Evolutionary conservation across 257 asterid species (phyloP).

Genomic region (Rubia yunnanensis): DNA sequence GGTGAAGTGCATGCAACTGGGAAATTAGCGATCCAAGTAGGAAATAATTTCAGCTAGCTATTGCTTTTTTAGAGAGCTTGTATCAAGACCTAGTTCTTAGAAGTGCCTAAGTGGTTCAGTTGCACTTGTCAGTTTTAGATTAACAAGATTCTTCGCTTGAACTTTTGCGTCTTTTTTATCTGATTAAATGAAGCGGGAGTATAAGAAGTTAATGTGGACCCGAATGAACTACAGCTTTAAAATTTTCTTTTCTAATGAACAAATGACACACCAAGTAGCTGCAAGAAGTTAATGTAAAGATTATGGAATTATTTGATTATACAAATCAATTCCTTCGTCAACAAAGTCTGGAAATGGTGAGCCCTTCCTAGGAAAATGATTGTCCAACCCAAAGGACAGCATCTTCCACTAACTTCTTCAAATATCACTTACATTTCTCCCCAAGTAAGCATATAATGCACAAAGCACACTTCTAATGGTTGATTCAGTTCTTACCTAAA

Average conservation of each 20-base stretch:
- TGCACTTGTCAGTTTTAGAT: neutral
- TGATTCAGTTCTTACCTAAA: neutral
- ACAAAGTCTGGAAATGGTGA: neutral
- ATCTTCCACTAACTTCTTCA: neutral
- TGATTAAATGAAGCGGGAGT: neutral
- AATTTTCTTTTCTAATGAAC: too few relatives aligned
- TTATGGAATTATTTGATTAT: neutral
- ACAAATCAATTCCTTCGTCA: neutral
- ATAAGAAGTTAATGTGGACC: neutral
- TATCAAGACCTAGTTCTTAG: neutral
- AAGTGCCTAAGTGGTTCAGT: neutral
- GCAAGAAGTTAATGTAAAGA: neutral
- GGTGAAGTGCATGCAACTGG: neutral
- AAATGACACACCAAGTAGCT: neutral
- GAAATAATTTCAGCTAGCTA: neutral
- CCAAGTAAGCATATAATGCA: neutral
- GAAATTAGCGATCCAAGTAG: neutral
- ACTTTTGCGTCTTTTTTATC: too few relatives aligned
- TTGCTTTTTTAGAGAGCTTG: neutral
- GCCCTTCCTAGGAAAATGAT: neutral
- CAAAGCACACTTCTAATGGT: neutral
- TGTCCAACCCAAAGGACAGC: neutral
- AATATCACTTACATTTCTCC: neutral
- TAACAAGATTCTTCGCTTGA: neutral
- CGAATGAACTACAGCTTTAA: neutral